Conservation (phyloP, 345 rosid species). For the Salix dunnii region DNA sequence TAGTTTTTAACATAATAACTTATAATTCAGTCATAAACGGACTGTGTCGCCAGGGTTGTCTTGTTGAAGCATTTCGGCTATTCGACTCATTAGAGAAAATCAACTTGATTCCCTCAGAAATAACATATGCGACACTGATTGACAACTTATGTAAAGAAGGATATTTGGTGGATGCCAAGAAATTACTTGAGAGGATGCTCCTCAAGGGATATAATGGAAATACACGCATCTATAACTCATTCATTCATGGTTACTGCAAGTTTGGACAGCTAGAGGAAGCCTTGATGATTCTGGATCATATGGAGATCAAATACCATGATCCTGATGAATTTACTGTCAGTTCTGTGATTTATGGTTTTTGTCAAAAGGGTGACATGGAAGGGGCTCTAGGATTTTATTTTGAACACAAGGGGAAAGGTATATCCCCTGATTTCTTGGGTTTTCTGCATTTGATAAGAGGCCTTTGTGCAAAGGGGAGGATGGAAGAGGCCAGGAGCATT, state of each 20-base stretch:
- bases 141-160: conserved; percentile 68
- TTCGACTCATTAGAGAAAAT: conserved; percentile 73
- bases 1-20: conserved; percentile 51
- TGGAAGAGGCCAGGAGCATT: conserved; percentile 79
- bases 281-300: conserved; percentile 38
- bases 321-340: conserved; percentile 72
- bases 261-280: conserved; percentile 65
- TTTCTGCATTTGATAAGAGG: conserved; percentile 67
- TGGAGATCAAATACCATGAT: conserved; percentile 42
- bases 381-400: conserved; percentile 57
- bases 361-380: conserved; percentile 72
- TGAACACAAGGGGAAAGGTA: conserved; percentile 47
- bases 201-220: conserved; percentile 41
- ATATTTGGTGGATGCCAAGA: conserved; percentile 56
- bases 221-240: conserved; percentile 56
- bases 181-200: conserved; percentile 56
- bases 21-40: conserved; percentile 69
- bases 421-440: conserved; percentile 74
- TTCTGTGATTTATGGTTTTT: conserved; percentile 64
- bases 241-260: conserved; percentile 59
- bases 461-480: conserved; percentile 73
- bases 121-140: conserved; percentile 62
- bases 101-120: conserved; percentile 51
- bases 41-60: conserved; percentile 73
- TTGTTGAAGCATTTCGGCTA: conserved; percentile 79